Conservation (phyloP, 441 rosid genomes). For the Pelargonium myrrhifolium region DNA sequence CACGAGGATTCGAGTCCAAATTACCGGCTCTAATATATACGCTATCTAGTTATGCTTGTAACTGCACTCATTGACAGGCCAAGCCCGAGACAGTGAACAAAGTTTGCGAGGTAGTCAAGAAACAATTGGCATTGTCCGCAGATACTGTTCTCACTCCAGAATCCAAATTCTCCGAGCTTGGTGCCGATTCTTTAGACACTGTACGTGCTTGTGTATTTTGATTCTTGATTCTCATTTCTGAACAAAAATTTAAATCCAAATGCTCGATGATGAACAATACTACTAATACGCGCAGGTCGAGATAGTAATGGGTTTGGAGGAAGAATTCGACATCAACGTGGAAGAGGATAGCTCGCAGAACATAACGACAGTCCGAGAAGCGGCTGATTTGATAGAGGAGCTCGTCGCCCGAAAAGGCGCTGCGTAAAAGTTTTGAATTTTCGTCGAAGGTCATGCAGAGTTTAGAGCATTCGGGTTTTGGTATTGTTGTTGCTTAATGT, state of each 20-base stretch:
- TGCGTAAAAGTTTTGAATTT: not conserved
- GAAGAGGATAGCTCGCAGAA: not conserved
- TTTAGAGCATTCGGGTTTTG: not conserved
- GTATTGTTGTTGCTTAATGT: not conserved
- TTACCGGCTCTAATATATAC: too few relatives aligned
- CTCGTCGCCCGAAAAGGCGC: not conserved
- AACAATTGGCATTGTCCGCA: constrained; percentile 52
- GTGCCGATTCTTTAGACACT: constrained; percentile 91
- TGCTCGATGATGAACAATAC: not conserved
- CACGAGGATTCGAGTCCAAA: too few relatives aligned
- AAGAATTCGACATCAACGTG: not conserved
- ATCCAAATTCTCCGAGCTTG: constrained; percentile 61
- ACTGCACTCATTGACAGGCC: constrained; percentile 34
- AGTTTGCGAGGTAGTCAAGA: constrained; percentile 67
- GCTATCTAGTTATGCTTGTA: not conserved
- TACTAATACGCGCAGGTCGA: not conserved
- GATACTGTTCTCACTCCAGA: constrained; percentile 40
- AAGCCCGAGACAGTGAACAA: constrained; percentile 64
- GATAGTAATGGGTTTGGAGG: constrained; percentile 6
- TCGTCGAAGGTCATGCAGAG: not conserved
- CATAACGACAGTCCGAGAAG: not conserved
- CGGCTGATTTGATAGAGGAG: not conserved
- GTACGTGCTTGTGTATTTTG: constrained; percentile 20
- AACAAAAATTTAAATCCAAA: too few relatives aligned
- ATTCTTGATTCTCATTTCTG: not conserved